Conservation (phyloP, 2,329 filamentous ascomycete species). For the Pseudogymnoascus sp. region DNA sequence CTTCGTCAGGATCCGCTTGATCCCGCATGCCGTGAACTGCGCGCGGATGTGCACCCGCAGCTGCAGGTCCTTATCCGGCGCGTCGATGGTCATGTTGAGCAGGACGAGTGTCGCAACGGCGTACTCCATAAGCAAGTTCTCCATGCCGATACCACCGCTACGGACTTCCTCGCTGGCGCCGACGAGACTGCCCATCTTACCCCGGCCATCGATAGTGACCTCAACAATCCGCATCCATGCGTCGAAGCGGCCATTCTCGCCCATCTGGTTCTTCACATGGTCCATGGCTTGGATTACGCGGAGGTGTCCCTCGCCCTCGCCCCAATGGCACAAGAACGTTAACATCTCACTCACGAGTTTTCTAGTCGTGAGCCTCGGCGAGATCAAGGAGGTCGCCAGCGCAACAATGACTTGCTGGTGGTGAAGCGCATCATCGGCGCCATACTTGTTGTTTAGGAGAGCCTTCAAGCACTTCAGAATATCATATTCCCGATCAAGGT, state of each 20-base stretch:
- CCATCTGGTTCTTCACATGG: constrained; percentile 76
- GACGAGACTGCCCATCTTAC: constrained; percentile 97
- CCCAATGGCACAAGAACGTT: constrained; percentile 95
- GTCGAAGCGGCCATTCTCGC: constrained; percentile 92
- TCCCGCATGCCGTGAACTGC: constrained; percentile 90
- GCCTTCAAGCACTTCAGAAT: constrained; percentile 97
- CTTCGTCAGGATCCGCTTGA: constrained; percentile 88
- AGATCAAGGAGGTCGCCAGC: constrained; percentile 77
- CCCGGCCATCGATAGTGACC: constrained; percentile 90
- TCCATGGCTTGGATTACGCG: constrained; percentile 94
- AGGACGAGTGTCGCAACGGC: constrained; percentile 89
- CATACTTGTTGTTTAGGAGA: constrained; percentile 98
- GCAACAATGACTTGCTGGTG: constrained; percentile 88
- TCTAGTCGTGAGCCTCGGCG: constrained; percentile 79
- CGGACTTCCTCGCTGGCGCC: constrained; percentile 94
- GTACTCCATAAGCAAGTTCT: constrained; percentile 98
- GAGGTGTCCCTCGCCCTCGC: constrained; percentile 75
- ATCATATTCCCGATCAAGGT: constrained; percentile 75
- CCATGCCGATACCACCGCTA: constrained; percentile 94
- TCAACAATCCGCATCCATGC: constrained; percentile 98
- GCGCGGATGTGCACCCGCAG: constrained; percentile 89
- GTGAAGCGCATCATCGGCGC: constrained; percentile 85
- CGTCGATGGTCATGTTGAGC: constrained; percentile 94
- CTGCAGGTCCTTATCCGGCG: constrained; percentile 80
- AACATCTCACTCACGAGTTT: constrained; percentile 94